Base-by-base conservation (phyloP, 2,329 filamentous ascomycete species). In the Epichloe elymi region DNA sequence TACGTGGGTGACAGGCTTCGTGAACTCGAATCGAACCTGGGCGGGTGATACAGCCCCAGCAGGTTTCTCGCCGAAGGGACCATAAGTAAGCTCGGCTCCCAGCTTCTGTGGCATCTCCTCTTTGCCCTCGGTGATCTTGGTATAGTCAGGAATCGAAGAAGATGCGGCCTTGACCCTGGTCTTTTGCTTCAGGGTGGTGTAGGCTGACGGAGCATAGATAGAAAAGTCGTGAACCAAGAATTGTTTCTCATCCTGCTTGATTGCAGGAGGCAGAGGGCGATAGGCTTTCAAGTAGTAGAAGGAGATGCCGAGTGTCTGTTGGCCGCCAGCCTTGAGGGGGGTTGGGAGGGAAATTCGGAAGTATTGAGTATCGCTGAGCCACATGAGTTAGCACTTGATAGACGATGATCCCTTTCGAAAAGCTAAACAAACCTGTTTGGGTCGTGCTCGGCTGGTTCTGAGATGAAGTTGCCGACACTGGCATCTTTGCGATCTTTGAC, bases 101-200 rank as follows among this genome's bases (percentile, higher is more conserved):
- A 89, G 82, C 72, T 88, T 90, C 65, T 87, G 78, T 2, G 91
- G 89, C 57, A 74, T 78, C 56, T 76, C 71, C 58, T 86, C 80
- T 50, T 78, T 74, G 55, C 79, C 82, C 42, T 77, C 78, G 48
- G 53, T 63, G 17, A 94, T 76, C 56, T 79, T 83, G 50, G 88
- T 95, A 68, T 88, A 95, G 63, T 96, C 88, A 52, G 89, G 86
- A 30, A 95, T 77, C 59, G 87, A 83, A 56, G 78, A 72, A 50
- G 80, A 85, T 46, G 86, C 79, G 59, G 95, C 83, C 74, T 96
- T 96, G 70, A 98, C 70, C 70, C 97, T 95, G 39, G 93, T 97
- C 80, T 96, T 96, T 68, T 98, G 93, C 73, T 95, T 95, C 61
- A 79, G 67, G 14, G 89, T 96, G 17, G 77, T 71, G 72, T 98